These are phyloP conservation scores for Atkinsonella texensis DNA, from an alignment of 2,329 filamentous ascomycete genomes.

Conservation along the genomic window DNA sequence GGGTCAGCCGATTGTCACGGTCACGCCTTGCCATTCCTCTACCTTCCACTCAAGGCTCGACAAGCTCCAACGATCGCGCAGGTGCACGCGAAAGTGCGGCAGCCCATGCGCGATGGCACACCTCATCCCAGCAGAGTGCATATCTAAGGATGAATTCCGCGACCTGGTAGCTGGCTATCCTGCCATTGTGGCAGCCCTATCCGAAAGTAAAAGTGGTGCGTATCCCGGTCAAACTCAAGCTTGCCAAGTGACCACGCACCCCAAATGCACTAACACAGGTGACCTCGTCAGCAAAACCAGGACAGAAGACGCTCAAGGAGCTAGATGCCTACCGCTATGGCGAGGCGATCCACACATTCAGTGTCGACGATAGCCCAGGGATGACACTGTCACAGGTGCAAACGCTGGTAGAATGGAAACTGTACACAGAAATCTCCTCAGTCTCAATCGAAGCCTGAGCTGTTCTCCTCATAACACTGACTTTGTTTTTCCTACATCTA, in stretches of 20 bases:
- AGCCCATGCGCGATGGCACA: not conserved
- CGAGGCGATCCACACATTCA: conserved; percentile 36
- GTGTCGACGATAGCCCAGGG: conserved; percentile 17
- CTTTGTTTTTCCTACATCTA: conserved; percentile 11
- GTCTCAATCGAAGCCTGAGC: not conserved
- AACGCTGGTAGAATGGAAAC: conserved; percentile 56
- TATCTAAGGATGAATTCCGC: conserved; percentile 23
- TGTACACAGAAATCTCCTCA: conserved; percentile 34
- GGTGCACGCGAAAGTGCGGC: not conserved
- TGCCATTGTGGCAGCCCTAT: conserved; percentile 30
- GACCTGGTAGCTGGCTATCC: conserved; percentile 25
- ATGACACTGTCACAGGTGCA: conserved; percentile 48
- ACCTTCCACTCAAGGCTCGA: too few relatives aligned
- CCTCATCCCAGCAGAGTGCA: conserved; percentile 8
- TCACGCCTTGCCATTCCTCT: too few relatives aligned
- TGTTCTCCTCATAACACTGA: not conserved
- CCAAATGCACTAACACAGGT: not conserved
- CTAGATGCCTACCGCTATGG: conserved; percentile 50
- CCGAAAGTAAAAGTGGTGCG: conserved; percentile 32
- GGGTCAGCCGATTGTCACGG: too few relatives aligned
- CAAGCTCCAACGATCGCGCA: too few relatives aligned
- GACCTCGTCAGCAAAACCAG: conserved; percentile 28
- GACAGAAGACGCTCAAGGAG: conserved; percentile 38
- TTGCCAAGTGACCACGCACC: conserved; percentile 1
- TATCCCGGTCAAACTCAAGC: not conserved